Evolutionary conservation across 1,139 yeast genomes (phyloP).

Genomic region (Suhomyces taliae): DNA sequence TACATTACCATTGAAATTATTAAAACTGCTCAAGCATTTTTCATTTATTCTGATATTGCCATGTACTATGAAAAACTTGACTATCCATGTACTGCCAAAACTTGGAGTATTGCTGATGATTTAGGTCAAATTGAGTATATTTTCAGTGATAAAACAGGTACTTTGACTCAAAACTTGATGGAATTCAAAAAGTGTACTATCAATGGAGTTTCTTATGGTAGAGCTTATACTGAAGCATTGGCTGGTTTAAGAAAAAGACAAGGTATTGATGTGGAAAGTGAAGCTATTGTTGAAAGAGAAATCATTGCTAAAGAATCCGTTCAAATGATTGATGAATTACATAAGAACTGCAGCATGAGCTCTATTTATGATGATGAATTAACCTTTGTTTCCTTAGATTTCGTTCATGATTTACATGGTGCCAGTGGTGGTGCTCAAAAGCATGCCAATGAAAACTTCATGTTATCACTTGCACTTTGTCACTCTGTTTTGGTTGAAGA

Average conservation of each 20-base stretch:
- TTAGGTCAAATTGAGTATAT: constrained; percentile 65
- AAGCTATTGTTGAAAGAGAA: constrained; percentile 40
- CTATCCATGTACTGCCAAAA: constrained; percentile 60
- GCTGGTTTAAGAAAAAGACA: constrained; percentile 58
- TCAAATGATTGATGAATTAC: constrained; percentile 36
- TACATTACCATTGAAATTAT: constrained; percentile 61
- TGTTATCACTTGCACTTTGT: constrained; percentile 55
- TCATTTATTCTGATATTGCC: constrained; percentile 51
- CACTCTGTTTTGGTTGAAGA: constrained; percentile 60
- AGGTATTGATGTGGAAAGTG: constrained; percentile 54
- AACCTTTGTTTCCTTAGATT: constrained; percentile 50
- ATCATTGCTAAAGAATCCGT: constrained; percentile 37
- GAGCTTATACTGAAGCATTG: constrained; percentile 61
- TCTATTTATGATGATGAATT: constrained; percentile 40
- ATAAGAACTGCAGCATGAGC: constrained; percentile 15
- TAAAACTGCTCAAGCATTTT: constrained; percentile 58
- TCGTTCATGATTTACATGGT: constrained; percentile 39
- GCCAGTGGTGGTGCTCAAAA: constrained; percentile 31
- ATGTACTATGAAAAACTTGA: constrained; percentile 55
- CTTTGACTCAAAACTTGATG: constrained; percentile 61
- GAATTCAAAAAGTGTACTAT: constrained; percentile 62
- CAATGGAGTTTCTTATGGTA: constrained; percentile 55
- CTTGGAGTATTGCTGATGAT: constrained; percentile 65
- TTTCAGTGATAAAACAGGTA: constrained; percentile 63
- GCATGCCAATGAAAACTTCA: constrained; percentile 48